These are phyloP conservation scores for Brassica incana DNA, from an alignment of 345 rosid genomes.

Conservation along the genomic window DNA sequence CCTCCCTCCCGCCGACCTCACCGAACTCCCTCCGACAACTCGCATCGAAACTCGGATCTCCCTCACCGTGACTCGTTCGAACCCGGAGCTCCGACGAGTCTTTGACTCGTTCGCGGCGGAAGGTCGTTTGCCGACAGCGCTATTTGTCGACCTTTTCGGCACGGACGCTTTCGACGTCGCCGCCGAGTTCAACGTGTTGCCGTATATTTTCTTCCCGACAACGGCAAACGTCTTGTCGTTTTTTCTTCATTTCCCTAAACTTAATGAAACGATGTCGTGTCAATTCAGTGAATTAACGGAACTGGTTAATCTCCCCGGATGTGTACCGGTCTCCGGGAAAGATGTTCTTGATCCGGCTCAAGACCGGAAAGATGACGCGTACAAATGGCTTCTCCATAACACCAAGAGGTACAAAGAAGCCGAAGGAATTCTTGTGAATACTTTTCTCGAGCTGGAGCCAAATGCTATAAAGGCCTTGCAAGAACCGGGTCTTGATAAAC, in stretches of 20 bases:
- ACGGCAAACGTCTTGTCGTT: constrained; percentile 58
- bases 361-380: constrained; percentile 63
- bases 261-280: constrained; percentile 52
- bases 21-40: constrained; percentile 39
- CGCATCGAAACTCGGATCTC: constrained; percentile 51
- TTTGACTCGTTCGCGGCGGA: constrained; percentile 39
- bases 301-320: constrained; percentile 61
- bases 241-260: constrained; percentile 46
- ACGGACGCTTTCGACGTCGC: constrained; percentile 71
- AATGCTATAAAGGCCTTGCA: constrained; percentile 48
- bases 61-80: constrained; percentile 55
- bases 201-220: constrained; percentile 56
- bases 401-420: constrained; percentile 53
- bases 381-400: constrained; percentile 58
- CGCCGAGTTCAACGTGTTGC: constrained; percentile 46
- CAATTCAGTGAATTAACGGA: constrained; percentile 62
- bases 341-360: constrained; percentile 61
- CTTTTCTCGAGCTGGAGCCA: constrained; percentile 58
- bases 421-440: constrained; percentile 60
- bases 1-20: constrained; percentile 52
- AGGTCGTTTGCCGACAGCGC: constrained; percentile 38
- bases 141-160: constrained; percentile 67
- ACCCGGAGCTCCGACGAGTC: constrained; percentile 47
- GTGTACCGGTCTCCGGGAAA: constrained; percentile 50
- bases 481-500: constrained; percentile 46